phyloP scores from a whole-genome alignment of 768 basidiomycete genomes.

The Suillus fuscotomentosus region DNA sequence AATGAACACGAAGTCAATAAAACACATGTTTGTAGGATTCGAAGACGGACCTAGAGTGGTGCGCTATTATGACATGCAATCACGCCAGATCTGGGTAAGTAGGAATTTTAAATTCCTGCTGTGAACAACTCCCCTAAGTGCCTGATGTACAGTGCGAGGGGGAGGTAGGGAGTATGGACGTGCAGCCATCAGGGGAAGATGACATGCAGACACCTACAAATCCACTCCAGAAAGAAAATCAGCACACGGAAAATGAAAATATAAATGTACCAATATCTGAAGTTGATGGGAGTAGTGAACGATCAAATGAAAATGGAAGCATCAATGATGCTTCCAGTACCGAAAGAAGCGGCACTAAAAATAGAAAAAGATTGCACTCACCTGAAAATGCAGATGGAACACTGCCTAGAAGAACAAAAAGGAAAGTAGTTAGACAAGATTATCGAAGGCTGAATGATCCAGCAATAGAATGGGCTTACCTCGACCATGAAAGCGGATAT shows the following conservation, averaged over 20 bases:
- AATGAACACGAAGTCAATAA: conserved; percentile 7
- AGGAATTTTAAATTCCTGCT: not conserved
- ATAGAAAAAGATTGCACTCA: no score
- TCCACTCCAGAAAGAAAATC: not conserved
- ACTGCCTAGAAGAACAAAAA: not conserved
- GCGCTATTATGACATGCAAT: conserved; percentile 12
- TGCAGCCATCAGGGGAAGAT: not conserved
- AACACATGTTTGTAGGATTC: conserved; percentile 16
- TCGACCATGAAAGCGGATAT: not conserved
- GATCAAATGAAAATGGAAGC: not conserved
- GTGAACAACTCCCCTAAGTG: not conserved
- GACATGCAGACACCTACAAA: not conserved
- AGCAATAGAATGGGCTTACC: not conserved
- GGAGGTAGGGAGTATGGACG: not conserved
- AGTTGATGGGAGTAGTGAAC: no score
- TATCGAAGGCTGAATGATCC: not conserved
- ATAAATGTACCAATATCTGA: not conserved
- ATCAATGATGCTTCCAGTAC: not conserved
- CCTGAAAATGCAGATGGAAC: no score
- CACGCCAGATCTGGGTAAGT: not conserved
- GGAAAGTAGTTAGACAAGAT: not conserved
- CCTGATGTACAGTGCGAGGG: not conserved
- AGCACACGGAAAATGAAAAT: not conserved
- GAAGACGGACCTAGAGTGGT: conserved; percentile 8
- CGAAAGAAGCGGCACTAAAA: no score